Base-by-base conservation (phyloP, 116 monocot genomes). In the Phalaenopsis hybrid region DNA sequence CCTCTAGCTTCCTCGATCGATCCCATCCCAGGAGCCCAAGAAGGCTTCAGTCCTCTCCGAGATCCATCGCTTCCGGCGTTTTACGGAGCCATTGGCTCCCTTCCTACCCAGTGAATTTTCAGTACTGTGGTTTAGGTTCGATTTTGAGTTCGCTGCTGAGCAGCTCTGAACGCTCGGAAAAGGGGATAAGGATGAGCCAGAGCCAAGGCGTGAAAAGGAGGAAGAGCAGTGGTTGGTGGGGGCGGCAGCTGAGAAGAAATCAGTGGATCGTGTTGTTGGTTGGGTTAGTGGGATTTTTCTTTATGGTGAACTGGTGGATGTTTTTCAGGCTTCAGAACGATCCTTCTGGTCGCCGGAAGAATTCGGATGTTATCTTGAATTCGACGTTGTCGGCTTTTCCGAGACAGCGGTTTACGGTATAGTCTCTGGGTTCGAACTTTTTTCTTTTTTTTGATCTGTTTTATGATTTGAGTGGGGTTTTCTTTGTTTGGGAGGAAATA, bases 281-380 rank as follows among this genome's bases (percentile, higher is more conserved):
- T 21, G 86, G 50, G 11, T 70, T 91, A 28, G 85, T 92, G 28
- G 87, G 78, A 6, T 89, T 92, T 78, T 92, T 92, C 81, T 87
- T 92, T 75, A 10, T 89, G 28, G 79, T 89, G 84, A 89, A 89
- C 78, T 92, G 87, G 87, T 89, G 85, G 92, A 89, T 92, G 85
- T 84, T 89, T 74, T 89, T 84, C 13, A 81, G 83, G 49, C 82
- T 92, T 0, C 87, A 91, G 65, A 85, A 86, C 10, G 46, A 70
- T 81, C 75, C 77, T 76, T 4, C 55, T 70, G 18, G 73, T 83
- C 41, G 79, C 68, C 4, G 37, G 51, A 57, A 75, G 44, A 16
- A 37, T 17, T 25, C n/a, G 8, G 0, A 28, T 15, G 13, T 28
- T 50, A 13, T 55, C 52, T 55, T 78, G 78, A 78, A 78, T 78